phyloP scores from a whole-genome alignment of 495 filamentous ascomycete species.

The Darksidea phi region DNA sequence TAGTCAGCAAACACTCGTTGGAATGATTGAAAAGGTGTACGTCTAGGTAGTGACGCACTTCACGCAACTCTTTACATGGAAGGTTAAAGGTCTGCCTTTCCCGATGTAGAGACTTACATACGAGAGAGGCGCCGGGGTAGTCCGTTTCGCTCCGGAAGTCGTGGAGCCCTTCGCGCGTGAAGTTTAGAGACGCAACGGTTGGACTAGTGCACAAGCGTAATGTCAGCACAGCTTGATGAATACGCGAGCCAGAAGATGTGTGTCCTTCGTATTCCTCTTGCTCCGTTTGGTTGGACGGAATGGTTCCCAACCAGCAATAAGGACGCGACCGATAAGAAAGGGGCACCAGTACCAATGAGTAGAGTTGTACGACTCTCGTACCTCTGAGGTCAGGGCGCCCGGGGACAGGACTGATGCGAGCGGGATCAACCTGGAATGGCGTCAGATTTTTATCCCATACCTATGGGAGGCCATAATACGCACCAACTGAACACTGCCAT shows the following conservation, averaged over 20 bases:
- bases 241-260: no score
- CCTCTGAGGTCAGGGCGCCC: constrained; percentile 42
- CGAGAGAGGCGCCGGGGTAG: constrained; percentile 39
- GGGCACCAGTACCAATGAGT: not conserved
- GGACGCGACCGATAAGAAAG: constrained; percentile 1
- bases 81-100: no score
- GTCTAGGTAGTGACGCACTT: no score
- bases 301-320: not conserved
- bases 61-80: no score
- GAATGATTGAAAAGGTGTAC: no score
- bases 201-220: no score
- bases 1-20: no score
- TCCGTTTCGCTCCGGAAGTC: constrained; percentile 32
- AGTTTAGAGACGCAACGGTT: constrained; percentile 40
- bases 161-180: constrained; percentile 30
- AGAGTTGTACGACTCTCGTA: constrained; percentile 1
- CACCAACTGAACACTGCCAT: constrained; percentile 46
- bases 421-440: constrained; percentile 41
- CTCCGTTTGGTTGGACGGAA: no score
- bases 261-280: no score
- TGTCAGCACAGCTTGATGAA: no score
- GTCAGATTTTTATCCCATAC: constrained; percentile 6
- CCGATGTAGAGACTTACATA: constrained; percentile 16
- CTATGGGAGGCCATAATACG: not conserved
- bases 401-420: constrained; percentile 46